phyloP scores from a whole-genome alignment of 1,139 yeast genomes.

The Debaryomyces singareniensis region DNA sequence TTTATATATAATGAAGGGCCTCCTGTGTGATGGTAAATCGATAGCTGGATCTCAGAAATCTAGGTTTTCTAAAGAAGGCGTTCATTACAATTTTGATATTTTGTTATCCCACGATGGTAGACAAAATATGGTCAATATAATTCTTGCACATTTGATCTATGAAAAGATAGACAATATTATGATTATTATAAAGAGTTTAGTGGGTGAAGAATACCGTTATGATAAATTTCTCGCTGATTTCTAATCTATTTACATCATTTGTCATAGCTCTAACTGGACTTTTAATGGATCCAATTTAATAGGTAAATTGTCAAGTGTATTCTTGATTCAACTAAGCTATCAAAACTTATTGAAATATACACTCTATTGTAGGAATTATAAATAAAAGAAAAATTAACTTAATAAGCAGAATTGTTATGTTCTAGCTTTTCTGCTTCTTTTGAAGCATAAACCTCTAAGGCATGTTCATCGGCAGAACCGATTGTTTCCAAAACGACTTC shows the following conservation, averaged over 20 bases:
- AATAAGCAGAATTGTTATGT: neutral
- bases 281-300: no score
- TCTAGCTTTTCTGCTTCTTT: conserved; percentile 20
- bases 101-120: conserved; percentile 31
- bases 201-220: conserved; percentile 30
- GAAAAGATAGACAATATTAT: conserved; percentile 26
- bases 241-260: no score
- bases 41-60: neutral
- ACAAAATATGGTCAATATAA: conserved; percentile 20
- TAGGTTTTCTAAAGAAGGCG: conserved; percentile 4
- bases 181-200: conserved; percentile 25
- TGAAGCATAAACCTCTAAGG: conserved; percentile 28
- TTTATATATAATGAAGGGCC: neutral
- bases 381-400: no score
- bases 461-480: conserved; percentile 40
- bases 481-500: conserved; percentile 40
- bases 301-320: no score
- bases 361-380: no score
- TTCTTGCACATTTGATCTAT: conserved; percentile 28
- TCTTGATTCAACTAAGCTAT: no score
- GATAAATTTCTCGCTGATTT: neutral
- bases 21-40: no score
- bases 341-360: no score
- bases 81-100: conserved; percentile 18
- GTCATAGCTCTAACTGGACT: no score